A percentile compares a stretch with the other conserved stretches of the same genome.
Conservation (phyloP, 352 stramenopile species). For the Phytophthora ohioensis region DNA sequence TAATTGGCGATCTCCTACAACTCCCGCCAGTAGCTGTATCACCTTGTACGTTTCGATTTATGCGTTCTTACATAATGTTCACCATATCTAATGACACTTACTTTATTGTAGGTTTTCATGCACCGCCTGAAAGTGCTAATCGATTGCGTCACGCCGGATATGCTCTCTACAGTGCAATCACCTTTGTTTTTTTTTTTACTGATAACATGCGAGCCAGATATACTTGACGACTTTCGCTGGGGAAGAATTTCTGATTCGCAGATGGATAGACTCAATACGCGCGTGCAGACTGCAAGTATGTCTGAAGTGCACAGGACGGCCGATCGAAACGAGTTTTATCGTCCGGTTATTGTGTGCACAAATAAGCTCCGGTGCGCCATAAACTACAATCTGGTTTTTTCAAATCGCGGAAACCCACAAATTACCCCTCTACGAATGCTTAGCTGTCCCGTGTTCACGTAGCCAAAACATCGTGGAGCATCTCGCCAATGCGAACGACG, state of each 20-base stretch:
- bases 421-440: constrained; percentile 2
- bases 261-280: constrained; percentile 1
- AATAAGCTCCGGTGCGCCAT: constrained; percentile 14
- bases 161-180: no score
- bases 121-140: background rate
- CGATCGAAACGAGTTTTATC: background rate
- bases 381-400: constrained; percentile 15
- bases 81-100: background rate
- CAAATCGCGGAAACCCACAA: background rate
- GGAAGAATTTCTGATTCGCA: background rate
- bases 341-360: constrained; percentile 17
- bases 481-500: constrained; percentile 13
- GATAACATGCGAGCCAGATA: background rate
- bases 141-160: no score
- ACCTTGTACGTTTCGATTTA: constrained; percentile 23
- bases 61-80: background rate
- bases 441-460: background rate
- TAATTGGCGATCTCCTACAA: constrained; percentile 28
- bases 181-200: background rate
- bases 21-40: constrained; percentile 19
- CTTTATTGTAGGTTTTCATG: constrained; percentile 7
- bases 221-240: constrained; percentile 26
- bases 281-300: background rate
- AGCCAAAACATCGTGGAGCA: background rate
- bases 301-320: background rate